A percentile compares a stretch with the other conserved stretches of the same genome.
phyloP scores from a whole-genome alignment of 352 stramenopile species.

The Aphanomyces invadans region DNA sequence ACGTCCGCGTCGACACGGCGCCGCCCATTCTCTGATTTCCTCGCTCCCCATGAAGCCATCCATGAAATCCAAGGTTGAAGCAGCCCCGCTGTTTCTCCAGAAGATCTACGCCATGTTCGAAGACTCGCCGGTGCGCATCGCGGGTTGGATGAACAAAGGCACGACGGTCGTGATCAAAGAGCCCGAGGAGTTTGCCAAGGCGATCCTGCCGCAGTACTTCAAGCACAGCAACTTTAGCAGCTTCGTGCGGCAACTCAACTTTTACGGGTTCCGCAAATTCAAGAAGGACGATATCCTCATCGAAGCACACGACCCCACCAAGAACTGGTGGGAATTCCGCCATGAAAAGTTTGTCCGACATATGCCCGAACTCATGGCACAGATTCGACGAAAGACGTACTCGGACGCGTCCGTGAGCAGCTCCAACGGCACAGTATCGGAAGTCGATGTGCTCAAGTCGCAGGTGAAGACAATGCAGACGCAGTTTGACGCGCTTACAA shows the following conservation, averaged over 20 bases:
- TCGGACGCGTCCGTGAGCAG: not conserved
- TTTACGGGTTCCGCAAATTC: constrained; percentile 91
- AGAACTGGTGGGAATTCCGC: constrained; percentile 89
- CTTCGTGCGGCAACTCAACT: constrained; percentile 92
- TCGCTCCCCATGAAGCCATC: no score
- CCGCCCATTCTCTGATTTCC: no score
- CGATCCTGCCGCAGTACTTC: constrained; percentile 88
- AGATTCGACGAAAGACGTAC: constrained; percentile 79
- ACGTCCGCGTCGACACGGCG: no score
- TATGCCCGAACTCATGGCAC: constrained; percentile 70
- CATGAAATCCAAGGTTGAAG: constrained; percentile 12
- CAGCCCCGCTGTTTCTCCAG: constrained; percentile 79
- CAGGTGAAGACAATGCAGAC: constrained; percentile 18
- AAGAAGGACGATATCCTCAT: constrained; percentile 87
- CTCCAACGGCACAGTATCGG: not conserved
- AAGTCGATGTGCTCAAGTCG: constrained; percentile 24
- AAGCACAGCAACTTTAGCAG: constrained; percentile 93
- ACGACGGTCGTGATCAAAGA: constrained; percentile 89
- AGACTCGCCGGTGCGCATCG: constrained; percentile 63
- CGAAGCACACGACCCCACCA: constrained; percentile 61
- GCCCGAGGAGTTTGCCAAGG: constrained; percentile 85
- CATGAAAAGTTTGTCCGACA: constrained; percentile 85
- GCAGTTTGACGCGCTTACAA: constrained; percentile 14
- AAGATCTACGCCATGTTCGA: constrained; percentile 95
- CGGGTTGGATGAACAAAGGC: constrained; percentile 71